A percentile compares a stretch with the other conserved stretches of the same genome.
phyloP scores from a whole-genome alignment of 805 yeast species.

The Saccharomycopsis sp. region DNA sequence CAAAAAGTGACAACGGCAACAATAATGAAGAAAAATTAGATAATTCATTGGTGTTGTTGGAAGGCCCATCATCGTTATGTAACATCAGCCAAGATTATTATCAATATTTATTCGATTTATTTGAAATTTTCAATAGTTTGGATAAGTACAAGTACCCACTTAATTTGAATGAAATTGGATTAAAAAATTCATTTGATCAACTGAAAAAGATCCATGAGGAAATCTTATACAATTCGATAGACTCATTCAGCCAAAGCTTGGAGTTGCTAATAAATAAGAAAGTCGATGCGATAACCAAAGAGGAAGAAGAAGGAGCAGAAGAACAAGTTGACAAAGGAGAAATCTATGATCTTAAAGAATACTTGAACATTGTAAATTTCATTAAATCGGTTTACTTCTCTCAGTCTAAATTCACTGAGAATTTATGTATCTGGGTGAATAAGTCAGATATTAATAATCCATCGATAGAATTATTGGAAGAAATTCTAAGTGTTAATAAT shows the following conservation, averaged over 20 bases:
- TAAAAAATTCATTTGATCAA: constrained; percentile 12
- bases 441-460: constrained; percentile 59
- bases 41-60: no score
- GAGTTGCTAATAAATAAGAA: constrained; percentile 21
- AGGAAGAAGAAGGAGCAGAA: neutral
- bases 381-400: constrained; percentile 46
- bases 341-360: constrained; percentile 37
- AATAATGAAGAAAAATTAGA: constrained; percentile 5
- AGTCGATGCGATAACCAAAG: constrained; percentile 7
- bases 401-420: constrained; percentile 35
- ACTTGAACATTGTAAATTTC: constrained; percentile 49
- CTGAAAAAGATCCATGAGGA: constrained; percentile 15
- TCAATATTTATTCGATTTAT: constrained; percentile 15
- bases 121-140: constrained; percentile 14
- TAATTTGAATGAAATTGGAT: constrained; percentile 18
- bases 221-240: constrained; percentile 15
- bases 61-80: constrained; percentile 17
- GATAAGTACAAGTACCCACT: constrained; percentile 20
- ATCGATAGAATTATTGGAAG: constrained; percentile 41
- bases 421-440: constrained; percentile 57
- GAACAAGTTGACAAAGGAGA: constrained; percentile 17
- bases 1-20: neutral
- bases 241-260: constrained; percentile 17
- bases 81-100: constrained; percentile 9
- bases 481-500: constrained; percentile 34